Evolutionary conservation across 257 asterid genomes (phyloP).

Genomic region (Lycium barbarum): DNA sequence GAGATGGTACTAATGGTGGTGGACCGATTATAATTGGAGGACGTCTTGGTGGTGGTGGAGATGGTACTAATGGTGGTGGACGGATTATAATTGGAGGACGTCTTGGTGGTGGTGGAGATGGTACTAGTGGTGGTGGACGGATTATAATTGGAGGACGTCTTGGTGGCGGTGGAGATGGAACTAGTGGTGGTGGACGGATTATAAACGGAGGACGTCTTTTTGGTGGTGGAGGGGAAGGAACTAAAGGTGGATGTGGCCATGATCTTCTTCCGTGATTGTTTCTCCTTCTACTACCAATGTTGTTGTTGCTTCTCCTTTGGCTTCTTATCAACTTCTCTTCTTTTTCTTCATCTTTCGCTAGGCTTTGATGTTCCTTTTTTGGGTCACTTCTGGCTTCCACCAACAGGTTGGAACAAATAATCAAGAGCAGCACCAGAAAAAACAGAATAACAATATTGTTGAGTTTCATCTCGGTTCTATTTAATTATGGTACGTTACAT

Average conservation of each 20-base stretch:
- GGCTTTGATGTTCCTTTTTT: background rate
- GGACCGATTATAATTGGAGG: background rate
- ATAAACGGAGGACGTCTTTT: background rate
- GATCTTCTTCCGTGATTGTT: background rate
- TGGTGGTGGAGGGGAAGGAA: background rate
- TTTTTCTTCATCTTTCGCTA: background rate
- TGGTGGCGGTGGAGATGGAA: background rate
- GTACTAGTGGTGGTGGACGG: background rate
- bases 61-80: background rate
- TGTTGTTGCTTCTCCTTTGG: background rate
- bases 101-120: background rate
- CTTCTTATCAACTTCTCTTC: background rate
- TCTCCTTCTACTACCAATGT: background rate
- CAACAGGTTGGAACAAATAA: background rate
- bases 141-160: background rate
- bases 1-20: background rate
- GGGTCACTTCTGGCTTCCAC: background rate
- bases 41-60: background rate
- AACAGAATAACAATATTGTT: background rate
- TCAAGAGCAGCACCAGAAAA: background rate
- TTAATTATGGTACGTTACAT: background rate
- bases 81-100: background rate
- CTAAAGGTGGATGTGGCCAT: background rate
- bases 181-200: conserved; percentile 2
- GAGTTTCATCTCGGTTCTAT: background rate